phyloP scores from a whole-genome alignment of 441 rosid species.

The Erodium trifolium region DNA sequence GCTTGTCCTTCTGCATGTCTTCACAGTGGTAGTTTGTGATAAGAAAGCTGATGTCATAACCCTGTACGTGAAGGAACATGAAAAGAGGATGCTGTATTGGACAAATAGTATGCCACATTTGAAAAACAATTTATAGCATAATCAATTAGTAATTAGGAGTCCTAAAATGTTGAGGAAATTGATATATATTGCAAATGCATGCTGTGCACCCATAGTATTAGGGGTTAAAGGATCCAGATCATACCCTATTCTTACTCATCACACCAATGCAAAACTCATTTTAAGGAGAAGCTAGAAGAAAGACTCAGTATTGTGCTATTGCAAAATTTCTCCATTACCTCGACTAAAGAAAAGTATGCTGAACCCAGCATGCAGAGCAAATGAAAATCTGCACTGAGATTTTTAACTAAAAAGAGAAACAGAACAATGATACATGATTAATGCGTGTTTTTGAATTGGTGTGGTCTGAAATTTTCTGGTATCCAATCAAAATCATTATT shows the following conservation, averaged over 20 bases:
- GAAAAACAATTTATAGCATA: neutral
- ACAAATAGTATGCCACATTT: neutral
- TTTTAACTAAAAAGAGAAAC: neutral
- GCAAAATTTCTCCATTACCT: neutral
- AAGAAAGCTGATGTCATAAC: constrained; percentile 93
- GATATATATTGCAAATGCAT: constrained; percentile 1
- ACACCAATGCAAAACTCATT: neutral
- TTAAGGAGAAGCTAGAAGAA: neutral
- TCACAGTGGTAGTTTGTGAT: constrained; percentile 94
- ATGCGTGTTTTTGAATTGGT: neutral
- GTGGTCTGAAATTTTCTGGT: neutral
- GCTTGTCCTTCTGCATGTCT: constrained; percentile 94
- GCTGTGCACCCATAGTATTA: neutral
- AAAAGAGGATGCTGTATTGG: neutral
- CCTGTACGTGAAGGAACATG: constrained; percentile 37
- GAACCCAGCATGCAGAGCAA: neutral
- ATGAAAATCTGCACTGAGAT: neutral
- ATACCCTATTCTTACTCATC: neutral
- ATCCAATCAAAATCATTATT: neutral
- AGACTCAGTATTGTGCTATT: neutral
- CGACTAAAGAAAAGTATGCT: neutral
- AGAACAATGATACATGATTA: neutral
- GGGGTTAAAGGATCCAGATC: neutral
- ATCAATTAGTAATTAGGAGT: neutral
- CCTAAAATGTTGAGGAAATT: neutral